Evolutionary conservation across 345 rosid genomes (phyloP).

Genomic region (Brassica cretica): DNA sequence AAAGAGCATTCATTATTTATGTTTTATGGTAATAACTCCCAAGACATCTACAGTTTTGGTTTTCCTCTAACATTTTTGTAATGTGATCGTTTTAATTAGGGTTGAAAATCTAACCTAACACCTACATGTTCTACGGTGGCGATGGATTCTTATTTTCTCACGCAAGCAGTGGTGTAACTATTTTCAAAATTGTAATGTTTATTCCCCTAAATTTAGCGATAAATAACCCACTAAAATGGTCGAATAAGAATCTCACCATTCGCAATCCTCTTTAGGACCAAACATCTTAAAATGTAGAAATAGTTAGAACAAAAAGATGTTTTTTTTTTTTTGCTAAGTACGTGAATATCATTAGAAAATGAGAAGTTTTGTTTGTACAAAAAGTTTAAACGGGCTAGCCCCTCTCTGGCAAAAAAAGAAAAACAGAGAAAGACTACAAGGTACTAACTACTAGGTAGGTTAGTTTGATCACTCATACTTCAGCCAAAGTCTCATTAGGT

Average conservation of each 20-base stretch:
- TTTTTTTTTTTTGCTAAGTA: too few relatives aligned
- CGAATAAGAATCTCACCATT: constrained; percentile 25
- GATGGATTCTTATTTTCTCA: constrained; percentile 23
- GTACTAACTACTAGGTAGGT: too few relatives aligned
- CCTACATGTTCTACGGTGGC: constrained; percentile 17
- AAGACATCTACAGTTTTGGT: constrained; percentile 1
- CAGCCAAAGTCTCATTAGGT: too few relatives aligned
- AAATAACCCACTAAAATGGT: constrained; percentile 6
- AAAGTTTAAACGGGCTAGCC: too few relatives aligned
- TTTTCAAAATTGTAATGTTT: neutral
- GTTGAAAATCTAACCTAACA: constrained; percentile 4
- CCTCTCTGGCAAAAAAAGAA: too few relatives aligned
- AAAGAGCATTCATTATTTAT: neutral
- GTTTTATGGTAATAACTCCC: neutral
- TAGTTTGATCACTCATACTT: too few relatives aligned
- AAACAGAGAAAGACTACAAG: too few relatives aligned
- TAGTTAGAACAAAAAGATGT: neutral
- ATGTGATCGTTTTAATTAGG: neutral
- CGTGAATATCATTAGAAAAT: too few relatives aligned
- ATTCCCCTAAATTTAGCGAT: neutral
- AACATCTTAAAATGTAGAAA: constrained; percentile 24
- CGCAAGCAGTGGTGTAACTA: constrained; percentile 13
- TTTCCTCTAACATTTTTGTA: neutral
- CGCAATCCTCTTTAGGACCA: constrained; percentile 2
- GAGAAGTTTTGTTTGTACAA: too few relatives aligned